Percentiles rank a stretch among this genome's conserved stretches.
Conservation (phyloP, 176 grass and related monocot species). For the Raddia guianensis region DNA sequence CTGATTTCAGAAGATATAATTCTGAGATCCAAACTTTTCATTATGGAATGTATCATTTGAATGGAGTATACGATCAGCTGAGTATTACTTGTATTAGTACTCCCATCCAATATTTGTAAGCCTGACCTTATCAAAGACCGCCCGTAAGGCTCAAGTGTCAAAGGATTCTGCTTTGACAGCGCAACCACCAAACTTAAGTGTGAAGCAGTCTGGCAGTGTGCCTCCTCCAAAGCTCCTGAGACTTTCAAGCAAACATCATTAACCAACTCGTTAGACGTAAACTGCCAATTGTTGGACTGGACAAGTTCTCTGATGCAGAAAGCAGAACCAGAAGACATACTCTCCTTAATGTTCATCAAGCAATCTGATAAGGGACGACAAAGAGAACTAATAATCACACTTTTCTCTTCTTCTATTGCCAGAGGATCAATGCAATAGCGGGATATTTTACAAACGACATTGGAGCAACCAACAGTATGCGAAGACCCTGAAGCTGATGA, state of each 20-base stretch:
- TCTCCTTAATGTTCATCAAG: slow-evolving; percentile 58
- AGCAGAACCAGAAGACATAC: slow-evolving; percentile 55
- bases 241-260: slow-evolving; percentile 73
- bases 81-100: slow-evolving; percentile 24
- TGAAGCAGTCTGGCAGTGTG: slow-evolving; percentile 41
- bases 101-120: slow-evolving; percentile 49
- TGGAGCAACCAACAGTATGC: slow-evolving; percentile 50
- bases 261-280: slow-evolving; percentile 54
- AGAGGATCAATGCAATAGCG: slow-evolving; percentile 59
- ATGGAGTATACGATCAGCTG: slow-evolving; percentile 53
- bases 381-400: slow-evolving; percentile 46
- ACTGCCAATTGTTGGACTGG: slow-evolving; percentile 64
- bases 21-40: slow-evolving; percentile 52
- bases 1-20: slow-evolving; percentile 70
- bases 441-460: slow-evolving; percentile 50
- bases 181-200: slow-evolving; percentile 62
- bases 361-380: slow-evolving; percentile 59
- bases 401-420: slow-evolving; percentile 49
- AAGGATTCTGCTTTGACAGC: slow-evolving; percentile 46
- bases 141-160: slow-evolving; percentile 68
- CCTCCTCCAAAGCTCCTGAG: slow-evolving; percentile 56
- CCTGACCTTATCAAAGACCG: slow-evolving; percentile 72
- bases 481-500: slow-evolving; percentile 30
- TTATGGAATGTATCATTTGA: slow-evolving; percentile 66
- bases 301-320: slow-evolving; percentile 58